Percentiles rank a stretch among this genome's conserved stretches.
phyloP scores from a whole-genome alignment of 108 stramenopile species.

The Cyclostephanos tholiformis region DNA sequence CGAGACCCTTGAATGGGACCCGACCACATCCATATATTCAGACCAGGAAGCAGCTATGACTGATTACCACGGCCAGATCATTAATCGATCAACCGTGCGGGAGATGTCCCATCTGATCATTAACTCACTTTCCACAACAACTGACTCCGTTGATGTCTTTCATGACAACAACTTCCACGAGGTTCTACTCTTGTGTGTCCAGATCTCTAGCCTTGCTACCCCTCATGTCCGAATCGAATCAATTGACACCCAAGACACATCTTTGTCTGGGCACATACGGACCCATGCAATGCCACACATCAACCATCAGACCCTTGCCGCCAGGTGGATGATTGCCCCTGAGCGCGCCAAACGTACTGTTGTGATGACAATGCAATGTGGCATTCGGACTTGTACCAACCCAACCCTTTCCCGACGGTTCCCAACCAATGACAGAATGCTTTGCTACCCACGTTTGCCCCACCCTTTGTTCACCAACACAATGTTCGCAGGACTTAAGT shows the following conservation, averaged over 20 bases:
- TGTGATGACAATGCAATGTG: too few relatives aligned
- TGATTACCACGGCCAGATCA: not conserved
- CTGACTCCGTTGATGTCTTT: not conserved
- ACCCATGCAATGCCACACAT: not conserved
- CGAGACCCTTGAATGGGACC: conserved; percentile 15
- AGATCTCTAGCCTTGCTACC: not conserved
- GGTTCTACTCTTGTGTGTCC: not conserved
- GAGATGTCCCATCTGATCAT: not conserved
- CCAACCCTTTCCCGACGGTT: not conserved
- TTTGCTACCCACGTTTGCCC: too few relatives aligned
- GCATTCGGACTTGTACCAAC: conserved; percentile 2
- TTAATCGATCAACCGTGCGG: not conserved
- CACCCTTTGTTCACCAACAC: not conserved
- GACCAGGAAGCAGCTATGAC: conserved; percentile 13
- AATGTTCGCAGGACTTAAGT: not conserved
- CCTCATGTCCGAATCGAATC: too few relatives aligned
- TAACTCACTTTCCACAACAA: not conserved
- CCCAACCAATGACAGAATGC: conserved; percentile 19
- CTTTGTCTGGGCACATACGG: not conserved
- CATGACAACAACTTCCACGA: not conserved
- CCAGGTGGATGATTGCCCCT: conserved; percentile 30
- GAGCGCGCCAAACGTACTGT: conserved; percentile 22
- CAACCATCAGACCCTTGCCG: conserved; percentile 13
- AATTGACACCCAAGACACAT: too few relatives aligned
- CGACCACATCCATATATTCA: not conserved